These are phyloP conservation scores for Gnomoniopsis sp. DNA, from an alignment of 2,329 filamentous ascomycete species.

Conservation along the genomic window DNA sequence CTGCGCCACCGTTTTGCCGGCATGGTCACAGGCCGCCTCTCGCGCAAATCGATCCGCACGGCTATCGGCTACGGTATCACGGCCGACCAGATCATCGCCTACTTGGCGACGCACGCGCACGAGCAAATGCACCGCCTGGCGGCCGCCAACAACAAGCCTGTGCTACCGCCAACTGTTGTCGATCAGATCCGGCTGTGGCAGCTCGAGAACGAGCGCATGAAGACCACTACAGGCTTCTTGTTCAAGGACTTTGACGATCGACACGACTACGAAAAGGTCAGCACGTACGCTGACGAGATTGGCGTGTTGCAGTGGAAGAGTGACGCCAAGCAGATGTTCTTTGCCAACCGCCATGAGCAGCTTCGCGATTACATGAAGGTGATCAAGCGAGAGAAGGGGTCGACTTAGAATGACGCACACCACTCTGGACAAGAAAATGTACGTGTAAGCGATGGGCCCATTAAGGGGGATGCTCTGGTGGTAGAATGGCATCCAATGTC, in stretches of 20 bases:
- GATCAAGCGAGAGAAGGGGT: constrained; percentile 32
- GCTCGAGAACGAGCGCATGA: constrained; percentile 93
- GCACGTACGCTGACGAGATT: constrained; percentile 81
- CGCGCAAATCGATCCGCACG: constrained; percentile 79
- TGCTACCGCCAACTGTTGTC: constrained; percentile 91
- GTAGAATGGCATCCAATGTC: not conserved
- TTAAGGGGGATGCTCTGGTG: not conserved
- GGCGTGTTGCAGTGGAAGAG: constrained; percentile 88
- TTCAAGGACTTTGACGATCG: constrained; percentile 81
- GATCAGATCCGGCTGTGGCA: constrained; percentile 98
- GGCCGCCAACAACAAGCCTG: constrained; percentile 56
- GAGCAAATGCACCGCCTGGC: constrained; percentile 80
- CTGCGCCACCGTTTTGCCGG: constrained; percentile 91
- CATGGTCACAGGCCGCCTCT: constrained; percentile 88
- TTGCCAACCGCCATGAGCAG: constrained; percentile 88
- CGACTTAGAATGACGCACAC: not conserved
- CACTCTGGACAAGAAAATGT: not conserved
- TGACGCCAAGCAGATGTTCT: constrained; percentile 78
- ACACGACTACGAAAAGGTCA: constrained; percentile 67
- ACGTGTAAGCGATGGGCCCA: too few species aligned
- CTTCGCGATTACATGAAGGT: constrained; percentile 75
- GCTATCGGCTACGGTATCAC: constrained; percentile 92
- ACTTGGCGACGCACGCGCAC: constrained; percentile 88
- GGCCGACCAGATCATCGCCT: constrained; percentile 90
- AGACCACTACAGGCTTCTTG: constrained; percentile 75